Base-by-base conservation (phyloP, 1,139 yeast genomes). In the Blastobotrys aristatus region DNA sequence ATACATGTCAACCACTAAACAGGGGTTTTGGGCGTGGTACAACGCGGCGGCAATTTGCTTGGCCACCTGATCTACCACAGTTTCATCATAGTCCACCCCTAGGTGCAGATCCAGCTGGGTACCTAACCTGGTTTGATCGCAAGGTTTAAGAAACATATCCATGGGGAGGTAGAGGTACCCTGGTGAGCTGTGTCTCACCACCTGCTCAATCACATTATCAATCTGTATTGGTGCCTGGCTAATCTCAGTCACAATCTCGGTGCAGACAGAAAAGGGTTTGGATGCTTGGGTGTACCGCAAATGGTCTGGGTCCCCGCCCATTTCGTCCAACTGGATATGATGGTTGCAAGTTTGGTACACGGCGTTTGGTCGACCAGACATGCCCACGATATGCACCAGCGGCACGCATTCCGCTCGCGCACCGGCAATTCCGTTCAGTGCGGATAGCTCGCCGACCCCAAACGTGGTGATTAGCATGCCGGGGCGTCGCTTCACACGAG, bases 81-180 rank as follows among this genome's bases (percentile, higher is more conserved):
- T 7, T 13, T 6, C n/a, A 5, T 32, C 20, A 8, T 20, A 20
- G 18, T 32, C 36, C 4, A 21, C 6, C 16, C 36, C 36, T 32
- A 32, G 18, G 16, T 13, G 16, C 20, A 13, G 4, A 8, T n/a
- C 3, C n/a, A n/a, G 18, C 10, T 20, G 36, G n/a, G n/a, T 11
- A 54, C 59, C 44, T 50, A 63, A 46, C 58, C 68, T 59, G 56
- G 50, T 21, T 48, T 53, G 48, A 5, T 66, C 55, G 4, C 69
- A 60, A 38, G 67, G 55, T 37, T 70, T 58, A 57, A 77, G 77
- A 8, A 82, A 79, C 58, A 84, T 66, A 60, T 87, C 90, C 37
- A 76, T 71, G 2, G 96, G 96, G 39, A 88, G 64, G 61, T 78
- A 85, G 50, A 88, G 67, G 61, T 84, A 87, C 6, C 95, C 96